phyloP scores from a whole-genome alignment of 148 eudicot species.

The Limonium bicolor region DNA sequence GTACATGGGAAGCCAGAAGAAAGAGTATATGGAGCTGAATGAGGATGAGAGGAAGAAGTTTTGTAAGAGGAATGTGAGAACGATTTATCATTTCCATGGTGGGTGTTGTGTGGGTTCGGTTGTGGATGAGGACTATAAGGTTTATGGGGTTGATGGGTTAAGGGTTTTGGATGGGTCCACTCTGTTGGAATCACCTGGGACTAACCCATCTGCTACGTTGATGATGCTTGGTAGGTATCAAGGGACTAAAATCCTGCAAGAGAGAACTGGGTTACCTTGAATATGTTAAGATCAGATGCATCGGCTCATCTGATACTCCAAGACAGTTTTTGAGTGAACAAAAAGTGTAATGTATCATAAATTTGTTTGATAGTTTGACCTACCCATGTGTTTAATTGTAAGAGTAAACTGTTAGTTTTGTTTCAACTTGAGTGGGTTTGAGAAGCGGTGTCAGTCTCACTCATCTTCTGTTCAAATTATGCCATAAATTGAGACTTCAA shows the following conservation, averaged over 20 bases:
- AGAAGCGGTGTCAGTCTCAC: too few relatives aligned
- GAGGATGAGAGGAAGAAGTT: slow-evolving; percentile 19
- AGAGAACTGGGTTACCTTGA: too few relatives aligned
- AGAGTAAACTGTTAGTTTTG: too few relatives aligned
- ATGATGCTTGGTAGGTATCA: slow-evolving; percentile 36
- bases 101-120: slow-evolving; percentile 31
- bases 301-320: too few relatives aligned
- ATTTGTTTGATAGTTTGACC: too few relatives aligned
- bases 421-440: too few relatives aligned
- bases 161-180: slow-evolving; percentile 34
- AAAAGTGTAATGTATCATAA: too few relatives aligned
- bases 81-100: slow-evolving; percentile 34
- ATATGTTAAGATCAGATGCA: too few relatives aligned
- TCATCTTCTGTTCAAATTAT: too few relatives aligned
- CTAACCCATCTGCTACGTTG: slow-evolving; percentile 36
- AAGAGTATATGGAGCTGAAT: slow-evolving; percentile 1
- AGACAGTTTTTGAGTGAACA: too few relatives aligned
- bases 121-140: slow-evolving; percentile 25
- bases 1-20: slow-evolving; percentile 12
- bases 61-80: slow-evolving; percentile 25
- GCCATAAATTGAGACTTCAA: too few relatives aligned
- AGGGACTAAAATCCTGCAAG: slow-evolving; percentile 20
- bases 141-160: slow-evolving; percentile 19
- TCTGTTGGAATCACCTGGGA: slow-evolving; percentile 26
- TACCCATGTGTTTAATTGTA: too few relatives aligned